Conservation (phyloP, 495 filamentous ascomycete species). For the Penicillium coffeae region DNA sequence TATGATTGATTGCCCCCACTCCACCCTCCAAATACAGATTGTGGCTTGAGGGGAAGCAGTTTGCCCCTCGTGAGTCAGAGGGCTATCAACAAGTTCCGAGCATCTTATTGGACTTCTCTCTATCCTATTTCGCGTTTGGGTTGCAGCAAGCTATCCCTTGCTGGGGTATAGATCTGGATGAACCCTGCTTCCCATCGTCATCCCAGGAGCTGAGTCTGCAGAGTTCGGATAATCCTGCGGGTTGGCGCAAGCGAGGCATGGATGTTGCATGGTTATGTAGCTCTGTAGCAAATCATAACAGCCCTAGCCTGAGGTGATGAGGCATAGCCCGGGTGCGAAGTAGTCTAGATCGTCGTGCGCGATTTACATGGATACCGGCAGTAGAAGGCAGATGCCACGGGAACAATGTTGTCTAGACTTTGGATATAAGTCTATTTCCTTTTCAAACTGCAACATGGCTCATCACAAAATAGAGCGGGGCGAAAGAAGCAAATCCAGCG, state of each 20-base stretch:
- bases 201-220: slow-evolving; percentile 1
- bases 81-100: slow-evolving; percentile 6
- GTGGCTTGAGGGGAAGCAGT: background rate
- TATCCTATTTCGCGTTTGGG: background rate
- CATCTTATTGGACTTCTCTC: background rate
- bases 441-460: background rate
- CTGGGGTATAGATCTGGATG: slow-evolving; percentile 3
- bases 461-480: no score
- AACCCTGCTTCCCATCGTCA: background rate
- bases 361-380: slow-evolving; percentile 1
- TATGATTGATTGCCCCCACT: slow-evolving; percentile 3
- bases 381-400: background rate
- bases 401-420: background rate
- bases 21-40: slow-evolving; percentile 1
- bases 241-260: background rate
- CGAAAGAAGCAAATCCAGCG: no score
- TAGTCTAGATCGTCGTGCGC: background rate
- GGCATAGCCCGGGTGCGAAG: background rate
- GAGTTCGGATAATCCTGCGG: background rate
- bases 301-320: background rate
- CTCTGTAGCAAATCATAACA: background rate
- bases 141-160: slow-evolving; percentile 4
- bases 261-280: background rate
- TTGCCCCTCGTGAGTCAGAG: background rate
- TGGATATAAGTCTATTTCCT: no score